Base-by-base conservation (phyloP, 2,329 filamentous ascomycete species). In the Colletotrichum sp. region DNA sequence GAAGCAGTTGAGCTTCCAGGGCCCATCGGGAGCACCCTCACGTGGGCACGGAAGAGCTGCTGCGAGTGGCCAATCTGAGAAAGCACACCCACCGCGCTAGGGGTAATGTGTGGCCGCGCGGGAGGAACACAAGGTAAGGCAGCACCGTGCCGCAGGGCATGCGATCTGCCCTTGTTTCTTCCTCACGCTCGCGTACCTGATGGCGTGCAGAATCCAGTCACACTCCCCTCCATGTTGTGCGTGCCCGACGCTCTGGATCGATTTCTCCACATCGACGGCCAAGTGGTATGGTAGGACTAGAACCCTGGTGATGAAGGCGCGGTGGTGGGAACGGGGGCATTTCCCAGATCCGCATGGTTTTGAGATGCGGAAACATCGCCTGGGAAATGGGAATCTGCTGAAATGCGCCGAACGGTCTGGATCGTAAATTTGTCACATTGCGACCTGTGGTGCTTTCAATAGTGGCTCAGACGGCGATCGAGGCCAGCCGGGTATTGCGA, bases 221-320 rank as follows among this genome's bases (percentile, higher is more conserved):
- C 74, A 74, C 74, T 65, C 70, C 70, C 64, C 70, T 76, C 64
- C 74, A 73, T 59, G 59, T 60, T 15, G 57, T 65, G 34, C 32
- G 57, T 75, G 15, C 28, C 73, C 68, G 28, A 63, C 5, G n/a
- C 18, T 26, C 61, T 57, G 61, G 61, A 43, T 30, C 4, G 32
- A 9, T 15, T 32, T 60, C 32, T 72, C 72, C 72, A 75, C 72
- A 55, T 26, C 12, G 34, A 18, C 13, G 43, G 63, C 12, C 16
- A 18, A 63, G 15, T 32, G 16, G 32, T 6, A 24, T n/a, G 67
- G 36, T 12, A 34, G 69, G 12, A 43, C 52, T 43, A 18, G 28
- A 28, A 28, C 28, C 28, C 28, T 28, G 8, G 28, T 28, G 28
- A 7, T 28, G 28, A 57, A 36, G n/a, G 18, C 43, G 18, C 4